Evolutionary conservation across 768 basidiomycete genomes (phyloP), one percentile per base, ranked within the genome.

Genomic region (Termitomyces heimii): DNA sequence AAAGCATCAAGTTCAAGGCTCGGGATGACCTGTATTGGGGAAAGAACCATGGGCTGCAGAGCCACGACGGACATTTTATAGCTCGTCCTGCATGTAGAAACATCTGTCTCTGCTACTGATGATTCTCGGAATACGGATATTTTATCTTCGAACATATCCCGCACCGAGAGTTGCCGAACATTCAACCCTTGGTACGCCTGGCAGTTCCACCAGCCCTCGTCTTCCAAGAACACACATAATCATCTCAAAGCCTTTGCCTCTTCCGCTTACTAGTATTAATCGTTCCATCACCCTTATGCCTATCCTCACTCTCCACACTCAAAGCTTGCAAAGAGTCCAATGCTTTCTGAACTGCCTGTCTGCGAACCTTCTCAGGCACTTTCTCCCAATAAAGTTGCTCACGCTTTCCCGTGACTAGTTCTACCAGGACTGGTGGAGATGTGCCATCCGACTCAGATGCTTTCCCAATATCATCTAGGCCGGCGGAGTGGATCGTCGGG

Each of bases 321-420:
- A n/a, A 44, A n/a, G 32, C 54, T 16, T 45, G 47, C 52, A 56
- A 40, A 3, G 49, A n/a, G n/a, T 16, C 57, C 32, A 65, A 20
- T 28, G 64, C 66, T 24, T 65, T 65, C 44, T 63, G 60, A 26
- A 67, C 63, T 0, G 90, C 89, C 61, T 82, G 78, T 48, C 71
- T 68, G 16, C 84, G 74, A 26, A 91, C 76, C 65, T 87, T 90
- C 64, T 86, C 83, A 0, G 91, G 91, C 0, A 92, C 83, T 58
- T 85, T 85, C 54, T 84, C 79, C 91, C 90, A 92, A 63, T 92
- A 92, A 37, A 92, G 54, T 56, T 79, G 81, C 62, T 91, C 90
- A 56, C 78, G 75, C 67, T 72, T 82, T 3, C 88, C 90, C 3
- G 69, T 65, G 0, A 92, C 82, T 16, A 84, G 44, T 64, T 90